These are phyloP conservation scores for Margaritispora aquatica DNA, from an alignment of 495 filamentous ascomycete species.

Conservation along the genomic window DNA sequence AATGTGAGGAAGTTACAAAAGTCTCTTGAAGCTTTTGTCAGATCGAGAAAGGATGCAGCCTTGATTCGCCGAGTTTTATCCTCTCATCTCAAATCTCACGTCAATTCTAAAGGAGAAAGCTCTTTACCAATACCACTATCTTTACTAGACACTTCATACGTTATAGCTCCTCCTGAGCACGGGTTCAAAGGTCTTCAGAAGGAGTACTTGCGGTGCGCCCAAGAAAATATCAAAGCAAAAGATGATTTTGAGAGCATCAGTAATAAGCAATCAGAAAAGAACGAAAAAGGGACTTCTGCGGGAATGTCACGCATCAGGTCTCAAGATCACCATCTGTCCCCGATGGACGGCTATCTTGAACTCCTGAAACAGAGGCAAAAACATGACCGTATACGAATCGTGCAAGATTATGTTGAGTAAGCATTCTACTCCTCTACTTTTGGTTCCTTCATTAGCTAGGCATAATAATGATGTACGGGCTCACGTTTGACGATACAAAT, in stretches of 20 bases:
- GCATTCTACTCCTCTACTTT: too few relatives aligned
- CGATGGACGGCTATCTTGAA: conserved; percentile 13
- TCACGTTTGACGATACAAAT: too few relatives aligned
- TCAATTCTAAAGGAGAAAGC: conserved; percentile 15
- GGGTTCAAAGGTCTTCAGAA: conserved; percentile 28
- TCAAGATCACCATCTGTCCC: not conserved
- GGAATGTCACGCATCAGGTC: not conserved
- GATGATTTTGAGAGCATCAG: conserved; percentile 12
- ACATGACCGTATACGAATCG: conserved; percentile 18
- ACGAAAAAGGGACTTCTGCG: not conserved
- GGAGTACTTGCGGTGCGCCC: conserved; percentile 20
- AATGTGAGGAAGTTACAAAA: conserved; percentile 4
- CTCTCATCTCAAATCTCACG: conserved; percentile 30
- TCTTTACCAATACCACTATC: conserved; percentile 26
- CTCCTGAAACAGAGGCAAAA: conserved; percentile 19
- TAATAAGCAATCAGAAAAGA: conserved; percentile 2
- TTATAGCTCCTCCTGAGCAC: conserved; percentile 21
- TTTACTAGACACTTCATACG: conserved; percentile 24
- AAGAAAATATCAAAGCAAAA: conserved; percentile 22
- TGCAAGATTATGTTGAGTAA: conserved; percentile 34
- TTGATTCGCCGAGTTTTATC: conserved; percentile 36
- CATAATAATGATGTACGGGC: too few relatives aligned
- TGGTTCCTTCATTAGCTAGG: too few relatives aligned
- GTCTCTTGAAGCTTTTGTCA: conserved; percentile 30
- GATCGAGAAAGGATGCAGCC: conserved; percentile 35